Base-by-base conservation (phyloP, 257 asterid genomes). In the Nicotiana otophora region DNA sequence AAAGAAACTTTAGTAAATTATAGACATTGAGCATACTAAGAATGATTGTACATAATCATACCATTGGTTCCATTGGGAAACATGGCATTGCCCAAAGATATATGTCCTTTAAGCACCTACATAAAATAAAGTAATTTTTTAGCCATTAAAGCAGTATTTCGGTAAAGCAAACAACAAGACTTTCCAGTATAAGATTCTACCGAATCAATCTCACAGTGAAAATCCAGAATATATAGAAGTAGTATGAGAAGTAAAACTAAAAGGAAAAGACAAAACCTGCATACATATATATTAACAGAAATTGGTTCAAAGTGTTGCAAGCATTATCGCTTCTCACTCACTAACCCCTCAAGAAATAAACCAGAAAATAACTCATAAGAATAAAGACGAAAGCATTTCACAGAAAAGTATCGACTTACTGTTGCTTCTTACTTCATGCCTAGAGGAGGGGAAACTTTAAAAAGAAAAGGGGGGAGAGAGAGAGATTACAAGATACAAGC, bases 101-200 rank as follows among this genome's bases (percentile, higher is more conserved):
- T 89, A 82, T 96, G 99, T 34, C 99, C 98, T 91, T 94, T 94
- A 82, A 96, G 95, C 91, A 96, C 99, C 99, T 94, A 89, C 81
- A 90, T 10, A 54, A 46, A 80, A 55, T 77, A 72, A 65, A 62
- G 48, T 5, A 77, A 16, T 17, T 12, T 69, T 36, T 36, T 10
- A 69, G 57, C 55, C 78, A 58, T 17, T 65, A 15, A 54, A 33
- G 9, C 51, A 80, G 23, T 42, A 15, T 48, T 42, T n/a, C 11
- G 83, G 34, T 77, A 23, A 63, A 63, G 76, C 34, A 63, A 51
- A 80, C 55, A 69, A n/a, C 77, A 68, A 67, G 48, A 68, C 36
- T 10, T 68, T 36, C 77, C 54, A 69, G 57, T 36, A 36, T 39
- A n/a, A 69, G 55, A 69, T 36, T 61, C 31, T 61, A 20, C 9